Percentiles rank a stretch among this genome's conserved stretches.
Conservation (phyloP, 768 basidiomycete genomes). For the Hebeloma cylindrosporum region DNA sequence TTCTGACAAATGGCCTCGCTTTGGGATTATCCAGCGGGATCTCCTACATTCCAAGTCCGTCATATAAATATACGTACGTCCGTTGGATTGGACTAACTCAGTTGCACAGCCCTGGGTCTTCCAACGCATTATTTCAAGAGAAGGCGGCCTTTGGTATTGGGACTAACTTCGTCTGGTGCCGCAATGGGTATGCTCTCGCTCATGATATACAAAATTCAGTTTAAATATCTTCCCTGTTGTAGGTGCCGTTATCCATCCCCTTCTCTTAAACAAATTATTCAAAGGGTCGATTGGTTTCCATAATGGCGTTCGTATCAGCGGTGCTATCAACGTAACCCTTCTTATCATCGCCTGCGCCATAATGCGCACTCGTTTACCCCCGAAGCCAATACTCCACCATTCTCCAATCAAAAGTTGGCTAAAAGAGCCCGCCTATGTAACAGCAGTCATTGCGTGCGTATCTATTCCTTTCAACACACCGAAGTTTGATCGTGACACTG, state of each 20-base stretch:
- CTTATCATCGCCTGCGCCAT: slow-evolving; percentile 28
- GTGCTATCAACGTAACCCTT: slow-evolving; percentile 16
- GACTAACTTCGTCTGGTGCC: slow-evolving; percentile 39
- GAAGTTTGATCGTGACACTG: too few relatives aligned
- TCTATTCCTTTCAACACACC: too few relatives aligned
- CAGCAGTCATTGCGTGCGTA: slow-evolving; percentile 2
- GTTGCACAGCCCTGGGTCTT: slow-evolving; percentile 39
- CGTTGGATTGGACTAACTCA: neutral
- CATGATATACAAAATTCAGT: neutral
- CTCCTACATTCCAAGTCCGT: slow-evolving; percentile 41
- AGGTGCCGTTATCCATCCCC: slow-evolving; percentile 57
- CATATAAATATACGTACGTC: neutral
- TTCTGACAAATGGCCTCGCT: slow-evolving; percentile 48
- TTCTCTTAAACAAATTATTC: slow-evolving; percentile 54
- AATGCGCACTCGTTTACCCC: slow-evolving; percentile 37
- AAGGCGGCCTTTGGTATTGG: slow-evolving; percentile 48
- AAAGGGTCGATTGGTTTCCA: slow-evolving; percentile 36
- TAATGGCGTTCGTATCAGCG: slow-evolving; percentile 40
- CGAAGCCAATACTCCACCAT: slow-evolving; percentile 20
- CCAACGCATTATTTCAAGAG: slow-evolving; percentile 52
- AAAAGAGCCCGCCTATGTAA: slow-evolving; percentile 6
- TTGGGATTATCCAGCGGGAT: slow-evolving; percentile 48
- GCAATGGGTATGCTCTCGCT: slow-evolving; percentile 25
- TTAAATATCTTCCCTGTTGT: neutral
- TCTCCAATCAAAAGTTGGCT: slow-evolving; percentile 15